A percentile compares a stretch with the other conserved stretches of the same genome.
phyloP scores from a whole-genome alignment of 2,329 filamentous ascomycete genomes.

The Trichoderma pleuroti region DNA sequence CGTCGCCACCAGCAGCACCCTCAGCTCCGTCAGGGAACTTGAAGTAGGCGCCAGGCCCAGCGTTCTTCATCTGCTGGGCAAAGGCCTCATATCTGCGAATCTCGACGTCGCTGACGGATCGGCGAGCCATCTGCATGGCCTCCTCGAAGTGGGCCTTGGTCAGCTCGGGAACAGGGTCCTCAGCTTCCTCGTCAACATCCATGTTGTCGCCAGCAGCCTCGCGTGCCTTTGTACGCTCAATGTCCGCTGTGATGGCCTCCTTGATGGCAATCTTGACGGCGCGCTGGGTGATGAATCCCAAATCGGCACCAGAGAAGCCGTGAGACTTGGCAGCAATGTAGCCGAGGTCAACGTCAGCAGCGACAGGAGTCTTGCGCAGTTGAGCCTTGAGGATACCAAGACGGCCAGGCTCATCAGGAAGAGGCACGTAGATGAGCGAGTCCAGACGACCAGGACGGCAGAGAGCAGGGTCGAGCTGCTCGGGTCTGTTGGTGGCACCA shows the following conservation, averaged over 20 bases:
- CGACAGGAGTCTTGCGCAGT: slow-evolving; percentile 95
- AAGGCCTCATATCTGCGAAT: slow-evolving; percentile 98
- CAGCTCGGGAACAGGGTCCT: slow-evolving; percentile 93
- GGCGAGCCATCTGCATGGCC: slow-evolving; percentile 91
- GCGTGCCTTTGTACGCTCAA: slow-evolving; percentile 83
- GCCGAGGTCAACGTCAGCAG: slow-evolving; percentile 78
- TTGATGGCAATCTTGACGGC: slow-evolving; percentile 99
- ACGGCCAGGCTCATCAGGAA: slow-evolving; percentile 88
- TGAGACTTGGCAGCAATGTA: slow-evolving; percentile 97
- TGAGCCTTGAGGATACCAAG: slow-evolving; percentile 89
- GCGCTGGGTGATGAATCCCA: slow-evolving; percentile 97
- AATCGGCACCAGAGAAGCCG: slow-evolving; percentile 98
- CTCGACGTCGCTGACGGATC: slow-evolving; percentile 94
- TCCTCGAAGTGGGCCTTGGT: slow-evolving; percentile 98
- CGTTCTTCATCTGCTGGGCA: slow-evolving; percentile 98
- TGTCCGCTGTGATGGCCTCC: slow-evolving; percentile 84
- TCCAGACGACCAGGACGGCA: slow-evolving; percentile 98
- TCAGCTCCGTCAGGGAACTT: slow-evolving; percentile 77
- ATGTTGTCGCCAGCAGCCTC: slow-evolving; percentile 84
- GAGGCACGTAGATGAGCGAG: slow-evolving; percentile 95
- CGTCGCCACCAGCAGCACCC: slow-evolving; percentile 59
- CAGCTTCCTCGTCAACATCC: slow-evolving; percentile 63
- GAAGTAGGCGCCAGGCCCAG: slow-evolving; percentile 94
- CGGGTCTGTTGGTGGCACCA: slow-evolving; percentile 95
- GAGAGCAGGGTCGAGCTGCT: slow-evolving; percentile 96